Evolutionary conservation across 352 stramenopile genomes (phyloP), one percentile per base, ranked within the genome.

Genomic region (Phytophthora fragariae): DNA sequence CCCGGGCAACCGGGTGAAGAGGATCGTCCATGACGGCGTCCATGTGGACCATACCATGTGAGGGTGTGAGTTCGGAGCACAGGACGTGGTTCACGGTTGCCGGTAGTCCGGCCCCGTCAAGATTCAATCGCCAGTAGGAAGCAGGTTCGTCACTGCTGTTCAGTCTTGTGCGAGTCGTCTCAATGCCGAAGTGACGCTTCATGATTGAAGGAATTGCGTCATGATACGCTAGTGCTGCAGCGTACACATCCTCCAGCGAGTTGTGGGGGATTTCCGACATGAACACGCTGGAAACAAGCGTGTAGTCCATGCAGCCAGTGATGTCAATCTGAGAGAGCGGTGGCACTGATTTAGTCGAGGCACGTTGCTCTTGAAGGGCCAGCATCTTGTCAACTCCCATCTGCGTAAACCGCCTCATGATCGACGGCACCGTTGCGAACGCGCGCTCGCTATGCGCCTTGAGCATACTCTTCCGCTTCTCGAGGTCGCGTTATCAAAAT

Each of bases 281-380:
- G 44, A 91, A 89, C 4, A 87, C 73, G 57, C 81, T 91, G 1
- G 80, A 82, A 27, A 89, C 61, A 15, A 86, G 65, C 5, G 84
- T 85, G 41, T 37, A 44, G 15, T 65, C 12, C n/a, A 58, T 65
- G 11, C 67, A 70, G 9, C 73, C 77, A 2, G 67, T 81, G 53
- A 84, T 62, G 37, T 73, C 62, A 41, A 76, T 73, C 14, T 82
- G 73, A 21, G 67, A 73, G 14, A 77, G 31, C 35, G 75, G 72
- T 24, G 62, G 46, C 14, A 72, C 60, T 0, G 69, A 46, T 17
- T 74, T 73, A 2, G 17, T 44, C 29, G 1, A 21, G 6, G 11
- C 4, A 39, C 64, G 8, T 57, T 65, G 10, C 57, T 63, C 62
- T 17, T 66, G 52, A 37, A 37, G 33, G 24, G 27, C 24, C n/a